Conservation (phyloP, 331 rosid genomes). For the Rhamnella rubrinervis region DNA sequence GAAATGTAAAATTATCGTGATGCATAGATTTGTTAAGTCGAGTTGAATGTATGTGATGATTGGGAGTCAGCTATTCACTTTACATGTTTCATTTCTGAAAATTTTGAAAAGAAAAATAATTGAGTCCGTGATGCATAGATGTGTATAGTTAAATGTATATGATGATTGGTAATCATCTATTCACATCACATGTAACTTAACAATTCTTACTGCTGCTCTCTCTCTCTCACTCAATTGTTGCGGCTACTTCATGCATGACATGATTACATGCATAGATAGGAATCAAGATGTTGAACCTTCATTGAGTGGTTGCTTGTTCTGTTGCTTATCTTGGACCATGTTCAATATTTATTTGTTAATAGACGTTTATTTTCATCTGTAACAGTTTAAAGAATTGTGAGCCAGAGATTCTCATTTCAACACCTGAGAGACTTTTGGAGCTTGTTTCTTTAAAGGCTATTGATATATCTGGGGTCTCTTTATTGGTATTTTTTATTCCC, state of each 20-base stretch:
- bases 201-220: background rate
- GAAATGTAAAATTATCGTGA: too few species aligned
- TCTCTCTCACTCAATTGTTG: background rate
- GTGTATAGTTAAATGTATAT: too few species aligned
- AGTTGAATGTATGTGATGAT: too few species aligned
- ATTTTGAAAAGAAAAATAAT: too few species aligned
- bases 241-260: background rate
- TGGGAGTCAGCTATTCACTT: too few species aligned
- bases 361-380: slow-evolving; percentile 22
- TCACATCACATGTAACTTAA: too few species aligned
- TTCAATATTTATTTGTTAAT: slow-evolving; percentile 17
- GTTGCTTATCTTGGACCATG: background rate
- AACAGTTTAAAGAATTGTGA: slow-evolving; percentile 80
- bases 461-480: slow-evolving; percentile 78
- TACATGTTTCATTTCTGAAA: too few species aligned
- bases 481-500: slow-evolving; percentile 55
- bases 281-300: slow-evolving; percentile 9
- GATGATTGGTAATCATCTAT: too few species aligned
- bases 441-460: slow-evolving; percentile 74
- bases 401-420: slow-evolving; percentile 90
- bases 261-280: background rate
- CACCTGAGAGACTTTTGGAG: slow-evolving; percentile 94
- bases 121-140: too few species aligned
- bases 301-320: background rate
- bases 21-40: too few species aligned